Percentiles rank a stretch among this genome's conserved stretches.
Conservation (phyloP, 1,284 basidiomycete species). For the Golubevia pallescens region DNA sequence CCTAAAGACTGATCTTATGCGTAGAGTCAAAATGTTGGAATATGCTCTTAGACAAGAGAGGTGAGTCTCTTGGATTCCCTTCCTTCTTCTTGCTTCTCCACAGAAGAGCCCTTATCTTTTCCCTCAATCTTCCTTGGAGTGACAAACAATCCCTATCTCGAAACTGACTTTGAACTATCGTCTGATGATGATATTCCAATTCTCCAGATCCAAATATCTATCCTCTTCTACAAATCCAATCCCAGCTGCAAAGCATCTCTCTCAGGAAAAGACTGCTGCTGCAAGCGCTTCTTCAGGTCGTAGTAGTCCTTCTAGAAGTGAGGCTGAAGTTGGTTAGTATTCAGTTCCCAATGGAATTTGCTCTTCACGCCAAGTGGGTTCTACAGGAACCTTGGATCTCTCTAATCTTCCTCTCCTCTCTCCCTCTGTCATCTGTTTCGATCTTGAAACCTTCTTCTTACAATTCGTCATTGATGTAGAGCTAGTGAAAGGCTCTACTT, state of each 20-base stretch:
- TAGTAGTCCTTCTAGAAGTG: too few relatives aligned
- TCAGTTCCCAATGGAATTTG: too few relatives aligned
- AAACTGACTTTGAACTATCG: not conserved
- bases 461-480: too few relatives aligned
- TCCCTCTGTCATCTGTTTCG: too few relatives aligned
- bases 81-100: not conserved
- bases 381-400: too few relatives aligned
- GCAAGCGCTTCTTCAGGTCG: too few relatives aligned
- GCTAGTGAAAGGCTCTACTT: too few relatives aligned
- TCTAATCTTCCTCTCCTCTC: too few relatives aligned
- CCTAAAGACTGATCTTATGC: constrained; percentile 90
- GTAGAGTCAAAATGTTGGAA: constrained; percentile 98
- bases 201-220: constrained; percentile 26
- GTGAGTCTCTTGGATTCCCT: constrained; percentile 67
- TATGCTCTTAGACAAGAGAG: constrained; percentile 82
- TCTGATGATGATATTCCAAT: not conserved
- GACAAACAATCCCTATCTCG: not conserved
- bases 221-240: constrained; percentile 4
- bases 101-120: too few relatives aligned
- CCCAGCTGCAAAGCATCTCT: constrained; percentile 18
- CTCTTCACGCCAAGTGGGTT: too few relatives aligned
- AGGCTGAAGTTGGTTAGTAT: too few relatives aligned
- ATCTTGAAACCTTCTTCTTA: too few relatives aligned
- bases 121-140: not conserved
- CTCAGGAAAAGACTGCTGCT: constrained; percentile 3